These are phyloP conservation scores for Wickerhamomyces sp. DNA, from an alignment of 1,139 yeast species.

Conservation along the genomic window DNA sequence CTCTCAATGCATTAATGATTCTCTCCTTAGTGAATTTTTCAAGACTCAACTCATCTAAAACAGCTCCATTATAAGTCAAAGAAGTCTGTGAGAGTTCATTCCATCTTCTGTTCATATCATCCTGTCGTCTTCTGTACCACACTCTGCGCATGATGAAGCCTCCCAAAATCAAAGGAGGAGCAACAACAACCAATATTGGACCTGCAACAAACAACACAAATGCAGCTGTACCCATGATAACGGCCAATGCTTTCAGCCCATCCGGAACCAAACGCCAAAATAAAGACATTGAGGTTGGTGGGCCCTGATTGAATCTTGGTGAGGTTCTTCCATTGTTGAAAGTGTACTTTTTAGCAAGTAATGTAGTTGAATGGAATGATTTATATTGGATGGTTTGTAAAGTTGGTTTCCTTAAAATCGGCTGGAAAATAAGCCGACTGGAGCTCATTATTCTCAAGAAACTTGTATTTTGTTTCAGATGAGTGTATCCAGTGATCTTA, in stretches of 20 bases:
- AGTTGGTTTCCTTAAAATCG: too few species aligned
- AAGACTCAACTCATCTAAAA: constrained; percentile 13
- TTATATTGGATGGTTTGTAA: neutral
- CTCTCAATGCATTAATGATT: constrained; percentile 29
- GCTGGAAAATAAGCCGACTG: too few species aligned
- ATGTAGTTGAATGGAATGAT: neutral
- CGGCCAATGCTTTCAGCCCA: constrained; percentile 24
- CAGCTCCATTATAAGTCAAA: constrained; percentile 15
- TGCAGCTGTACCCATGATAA: constrained; percentile 26
- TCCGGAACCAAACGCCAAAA: constrained; percentile 25
- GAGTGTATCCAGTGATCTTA: too few species aligned
- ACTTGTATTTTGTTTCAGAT: too few species aligned
- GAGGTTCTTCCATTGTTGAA: too few species aligned
- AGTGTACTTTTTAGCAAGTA: too few species aligned
- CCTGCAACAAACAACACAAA: constrained; percentile 31
- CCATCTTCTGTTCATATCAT: constrained; percentile 18
- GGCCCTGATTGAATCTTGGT: constrained; percentile 14
- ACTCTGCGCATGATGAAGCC: constrained; percentile 24
- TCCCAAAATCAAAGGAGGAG: constrained; percentile 33
- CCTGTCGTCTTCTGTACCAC: constrained; percentile 14
- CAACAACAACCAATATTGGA: constrained; percentile 29
- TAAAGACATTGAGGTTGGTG: constrained; percentile 10
- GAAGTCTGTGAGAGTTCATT: constrained; percentile 10
- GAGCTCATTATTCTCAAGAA: too few species aligned
- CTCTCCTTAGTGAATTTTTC: constrained; percentile 24